Evolutionary conservation across 2,329 filamentous ascomycete genomes (phyloP), one percentile per base, ranked within the genome.

Genomic region (Myotisia sp.): DNA sequence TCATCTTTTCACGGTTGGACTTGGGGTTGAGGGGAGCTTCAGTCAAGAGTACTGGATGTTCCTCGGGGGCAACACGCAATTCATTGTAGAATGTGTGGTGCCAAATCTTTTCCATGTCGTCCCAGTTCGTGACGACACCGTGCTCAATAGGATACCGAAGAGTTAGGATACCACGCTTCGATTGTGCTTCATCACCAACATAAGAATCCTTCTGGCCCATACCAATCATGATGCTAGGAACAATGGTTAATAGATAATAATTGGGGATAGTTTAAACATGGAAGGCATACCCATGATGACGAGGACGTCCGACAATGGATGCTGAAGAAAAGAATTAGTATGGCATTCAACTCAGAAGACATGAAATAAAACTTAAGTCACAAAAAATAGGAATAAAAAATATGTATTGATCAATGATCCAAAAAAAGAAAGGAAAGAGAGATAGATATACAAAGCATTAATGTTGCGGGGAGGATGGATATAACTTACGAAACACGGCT

Each of bases 1-100:
- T 95, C 90, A 98, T 98, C 85, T 98, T 98, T 77, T 98, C 90
- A 79, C 90, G 83, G 77, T 98, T 98, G 73, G 83, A 92, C 78
- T 95, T 95, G 66, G 90, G 90, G 79, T 98, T 98, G 79, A 98
- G 95, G 53, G 90, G 90, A 55, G 90, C 90, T 74, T 98, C 90
- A 54, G 90, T 98, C 65, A 98, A 76, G 62, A 98, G 78, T 63
- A 95, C 86, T 56, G 90, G 90, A 78, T 98, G 90, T 80, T 98
- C 90, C 76, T 98, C 90, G 55, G 90, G 90, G 56, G 90, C 90
- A 49, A 98, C 90, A 87, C 90, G 87, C 61, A 98, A 76, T 76
- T 98, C 90, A 72, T 98, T 98, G 83, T 95, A 98, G 77, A 98
- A 98, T 62, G 90, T 95, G 83, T 98, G 90, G 69, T 98, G 90